Evolutionary conservation across 2,329 filamentous ascomycete genomes (phyloP).

Genomic region (Amauroascus niger): DNA sequence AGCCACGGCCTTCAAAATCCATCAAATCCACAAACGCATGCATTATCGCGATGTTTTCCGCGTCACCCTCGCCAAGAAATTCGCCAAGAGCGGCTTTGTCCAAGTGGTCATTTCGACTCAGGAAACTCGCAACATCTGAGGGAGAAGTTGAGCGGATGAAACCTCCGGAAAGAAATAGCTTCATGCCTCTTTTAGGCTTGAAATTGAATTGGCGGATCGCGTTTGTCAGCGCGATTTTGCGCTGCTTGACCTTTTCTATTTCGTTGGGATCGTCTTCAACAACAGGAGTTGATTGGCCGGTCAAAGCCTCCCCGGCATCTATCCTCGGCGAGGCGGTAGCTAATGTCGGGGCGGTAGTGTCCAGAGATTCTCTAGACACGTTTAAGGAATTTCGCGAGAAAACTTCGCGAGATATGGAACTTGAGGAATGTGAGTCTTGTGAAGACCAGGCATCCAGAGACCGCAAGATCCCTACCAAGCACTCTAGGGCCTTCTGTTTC

Average conservation of each 20-base stretch:
- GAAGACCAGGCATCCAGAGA: constrained; percentile 91
- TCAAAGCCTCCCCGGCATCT: constrained; percentile 45
- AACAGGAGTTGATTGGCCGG: constrained; percentile 55
- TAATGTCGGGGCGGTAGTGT: constrained; percentile 46
- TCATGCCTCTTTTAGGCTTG: constrained; percentile 91
- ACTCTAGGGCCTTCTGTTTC: constrained; percentile 81
- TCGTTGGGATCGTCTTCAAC: constrained; percentile 85
- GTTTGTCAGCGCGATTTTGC: constrained; percentile 84
- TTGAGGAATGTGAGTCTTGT: constrained; percentile 49
- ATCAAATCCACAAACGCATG: constrained; percentile 93
- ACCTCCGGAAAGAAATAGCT: constrained; percentile 68
- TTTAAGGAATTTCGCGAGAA: constrained; percentile 44
- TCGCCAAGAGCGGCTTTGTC: constrained; percentile 92
- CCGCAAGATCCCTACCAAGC: constrained; percentile 74
- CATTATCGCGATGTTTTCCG: constrained; percentile 93
- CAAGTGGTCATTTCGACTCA: constrained; percentile 69
- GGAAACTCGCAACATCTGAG: constrained; percentile 72
- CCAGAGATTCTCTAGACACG: constrained; percentile 63
- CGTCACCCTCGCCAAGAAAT: constrained; percentile 85
- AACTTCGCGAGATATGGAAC: constrained; percentile 6
- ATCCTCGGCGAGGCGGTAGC: constrained; percentile 51
- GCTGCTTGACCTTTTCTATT: constrained; percentile 87
- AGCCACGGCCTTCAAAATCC: constrained; percentile 84
- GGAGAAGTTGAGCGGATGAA: constrained; percentile 76
- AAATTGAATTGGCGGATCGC: constrained; percentile 91